Conservation (phyloP, 2,329 filamentous ascomycete species). For the Diaporthe longicolla region DNA sequence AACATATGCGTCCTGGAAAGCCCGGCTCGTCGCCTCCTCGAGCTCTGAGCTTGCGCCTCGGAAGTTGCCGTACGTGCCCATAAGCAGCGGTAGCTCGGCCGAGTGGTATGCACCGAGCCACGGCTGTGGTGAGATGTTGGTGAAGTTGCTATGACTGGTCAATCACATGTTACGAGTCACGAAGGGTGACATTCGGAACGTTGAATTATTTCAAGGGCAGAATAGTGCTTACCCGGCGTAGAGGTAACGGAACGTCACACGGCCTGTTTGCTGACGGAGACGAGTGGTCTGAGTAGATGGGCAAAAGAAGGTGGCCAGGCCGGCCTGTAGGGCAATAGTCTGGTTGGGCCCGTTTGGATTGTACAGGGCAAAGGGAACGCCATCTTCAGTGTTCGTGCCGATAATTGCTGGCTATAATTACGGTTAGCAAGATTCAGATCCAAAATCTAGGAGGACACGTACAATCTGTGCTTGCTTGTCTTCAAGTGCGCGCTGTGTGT, state of each 20-base stretch:
- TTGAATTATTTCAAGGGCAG: background rate
- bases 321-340: conserved; percentile 25
- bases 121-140: conserved; percentile 34
- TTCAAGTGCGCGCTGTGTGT: conserved; percentile 39
- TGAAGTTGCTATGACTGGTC: conserved; percentile 29
- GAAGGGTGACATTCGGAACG: too few species aligned
- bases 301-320: conserved; percentile 26
- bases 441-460: background rate
- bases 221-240: conserved; percentile 27
- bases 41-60: conserved; percentile 29
- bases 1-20: conserved; percentile 45
- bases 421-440: conserved; percentile 41
- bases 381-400: conserved; percentile 37
- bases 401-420: conserved; percentile 23
- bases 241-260: conserved; percentile 38
- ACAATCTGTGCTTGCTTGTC: conserved; percentile 11
- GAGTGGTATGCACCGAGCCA: conserved; percentile 42
- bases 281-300: conserved; percentile 31
- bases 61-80: conserved; percentile 32
- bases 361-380: conserved; percentile 29
- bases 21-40: conserved; percentile 30
- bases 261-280: conserved; percentile 33
- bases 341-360: conserved; percentile 30
- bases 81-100: conserved; percentile 37
- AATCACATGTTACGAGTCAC: background rate